A percentile compares a stretch with the other conserved stretches of the same genome.
Evolutionary conservation across 768 basidiomycete species (phyloP).

Genomic region (Russula foetens): DNA sequence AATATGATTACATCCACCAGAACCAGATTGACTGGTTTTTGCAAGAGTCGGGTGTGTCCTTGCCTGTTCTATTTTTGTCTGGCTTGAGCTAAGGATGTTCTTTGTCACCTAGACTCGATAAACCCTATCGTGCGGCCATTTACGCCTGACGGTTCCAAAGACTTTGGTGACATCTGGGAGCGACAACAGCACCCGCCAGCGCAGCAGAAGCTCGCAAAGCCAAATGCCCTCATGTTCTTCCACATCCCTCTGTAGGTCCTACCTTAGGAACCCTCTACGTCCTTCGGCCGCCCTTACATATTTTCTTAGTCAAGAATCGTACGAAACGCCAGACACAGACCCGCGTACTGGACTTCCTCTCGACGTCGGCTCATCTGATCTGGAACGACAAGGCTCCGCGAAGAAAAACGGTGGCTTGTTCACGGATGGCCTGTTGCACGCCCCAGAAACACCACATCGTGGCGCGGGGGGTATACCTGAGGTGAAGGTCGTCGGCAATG

Average conservation of each 20-base stretch:
- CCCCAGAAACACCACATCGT: constrained; percentile 61
- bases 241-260: constrained; percentile 81
- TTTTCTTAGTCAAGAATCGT: constrained; percentile 59
- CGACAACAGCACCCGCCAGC: constrained; percentile 58
- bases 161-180: constrained; percentile 59
- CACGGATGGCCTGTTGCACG: constrained; percentile 66
- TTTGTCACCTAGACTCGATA: constrained; percentile 39
- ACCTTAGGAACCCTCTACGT: not conserved
- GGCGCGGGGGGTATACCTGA: constrained; percentile 45
- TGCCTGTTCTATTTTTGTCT: not conserved
- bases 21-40: constrained; percentile 90
- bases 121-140: constrained; percentile 77
- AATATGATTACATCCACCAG: constrained; percentile 83
- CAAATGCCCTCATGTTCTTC: constrained; percentile 96
- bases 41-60: constrained; percentile 53
- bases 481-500: constrained; percentile 85
- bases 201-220: constrained; percentile 64
- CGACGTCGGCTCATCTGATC: constrained; percentile 57
- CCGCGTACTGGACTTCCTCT: constrained; percentile 50
- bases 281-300: not conserved
- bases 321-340: constrained; percentile 58
- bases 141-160: constrained; percentile 62
- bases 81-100: not conserved
- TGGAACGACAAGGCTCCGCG: constrained; percentile 53
- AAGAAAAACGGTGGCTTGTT: constrained; percentile 79